Conservation (phyloP, 1,284 basidiomycete species). For the Grifola frondosa region DNA sequence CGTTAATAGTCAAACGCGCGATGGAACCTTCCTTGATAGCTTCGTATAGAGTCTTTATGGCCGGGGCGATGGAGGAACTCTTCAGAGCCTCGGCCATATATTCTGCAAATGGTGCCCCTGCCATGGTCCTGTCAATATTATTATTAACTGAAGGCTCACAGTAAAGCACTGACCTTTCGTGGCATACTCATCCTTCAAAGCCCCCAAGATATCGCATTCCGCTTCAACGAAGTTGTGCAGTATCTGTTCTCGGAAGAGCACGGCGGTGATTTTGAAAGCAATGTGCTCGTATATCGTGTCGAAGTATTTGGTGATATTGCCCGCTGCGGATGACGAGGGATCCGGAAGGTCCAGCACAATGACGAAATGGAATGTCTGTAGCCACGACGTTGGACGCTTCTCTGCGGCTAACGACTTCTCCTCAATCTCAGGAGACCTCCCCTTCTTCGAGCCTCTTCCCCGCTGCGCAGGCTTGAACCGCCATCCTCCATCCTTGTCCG, state of each 20-base stretch:
- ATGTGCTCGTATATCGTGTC: constrained; percentile 87
- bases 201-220: constrained; percentile 69
- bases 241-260: constrained; percentile 85
- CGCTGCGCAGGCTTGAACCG: constrained; percentile 57
- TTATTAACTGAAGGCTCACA: constrained; percentile 6
- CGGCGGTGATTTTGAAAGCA: constrained; percentile 84
- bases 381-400: constrained; percentile 43
- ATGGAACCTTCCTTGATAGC: constrained; percentile 71
- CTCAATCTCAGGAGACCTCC: constrained; percentile 26
- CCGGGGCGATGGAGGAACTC: constrained; percentile 67
- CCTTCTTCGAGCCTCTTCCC: constrained; percentile 53
- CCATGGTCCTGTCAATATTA: background rate
- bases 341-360: constrained; percentile 89
- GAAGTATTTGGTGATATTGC: constrained; percentile 76
- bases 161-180: constrained; percentile 48
- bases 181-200: constrained; percentile 67
- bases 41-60: constrained; percentile 75
- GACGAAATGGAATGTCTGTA: constrained; percentile 86
- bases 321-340: constrained; percentile 75
- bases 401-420: constrained; percentile 26
- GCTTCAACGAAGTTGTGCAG: constrained; percentile 77
- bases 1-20: constrained; percentile 73
- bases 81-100: constrained; percentile 62
- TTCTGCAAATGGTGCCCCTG: constrained; percentile 56
- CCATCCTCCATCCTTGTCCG: constrained; percentile 75